These are phyloP conservation scores for Penicillium subrubescens DNA, from an alignment of 495 filamentous ascomycete genomes.

Conservation along the genomic window DNA sequence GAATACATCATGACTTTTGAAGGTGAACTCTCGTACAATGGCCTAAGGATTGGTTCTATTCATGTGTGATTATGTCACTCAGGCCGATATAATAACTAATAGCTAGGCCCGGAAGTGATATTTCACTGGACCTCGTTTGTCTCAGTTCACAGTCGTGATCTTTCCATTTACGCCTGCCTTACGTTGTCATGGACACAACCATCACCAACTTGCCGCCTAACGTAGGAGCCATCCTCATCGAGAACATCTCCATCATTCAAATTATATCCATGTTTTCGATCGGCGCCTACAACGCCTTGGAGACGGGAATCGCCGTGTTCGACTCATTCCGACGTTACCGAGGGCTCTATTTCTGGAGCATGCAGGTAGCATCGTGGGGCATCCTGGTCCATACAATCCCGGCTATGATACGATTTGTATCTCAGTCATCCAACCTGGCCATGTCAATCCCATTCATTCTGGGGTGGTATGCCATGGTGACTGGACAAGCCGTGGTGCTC, in stretches of 20 bases:
- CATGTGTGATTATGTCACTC: conserved; percentile 1
- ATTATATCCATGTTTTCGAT: conserved; percentile 1
- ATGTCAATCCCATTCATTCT: not conserved
- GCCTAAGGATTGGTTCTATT: not conserved
- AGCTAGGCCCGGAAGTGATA: not conserved
- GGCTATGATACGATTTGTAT: conserved; percentile 2
- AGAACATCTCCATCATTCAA: not conserved
- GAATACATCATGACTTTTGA: conserved; percentile 3
- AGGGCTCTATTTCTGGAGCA: no score
- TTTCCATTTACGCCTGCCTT: no score
- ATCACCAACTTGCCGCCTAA: no score
- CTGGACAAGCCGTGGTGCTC: not conserved
- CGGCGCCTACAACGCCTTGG: conserved; percentile 1
- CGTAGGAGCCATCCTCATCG: no score
- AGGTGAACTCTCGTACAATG: not conserved
- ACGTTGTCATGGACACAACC: no score
- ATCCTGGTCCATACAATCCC: not conserved
- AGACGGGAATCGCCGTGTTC: conserved; percentile 2
- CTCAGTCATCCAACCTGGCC: conserved; percentile 3
- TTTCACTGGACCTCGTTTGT: not conserved
- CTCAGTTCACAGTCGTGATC: no score
- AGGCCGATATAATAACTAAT: not conserved
- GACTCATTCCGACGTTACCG: not conserved
- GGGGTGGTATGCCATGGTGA: no score
- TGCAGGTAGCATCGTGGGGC: no score